Evolutionary conservation across 2,329 filamentous ascomycete species (phyloP), one percentile per base, ranked within the genome.

Genomic region (Ceratocystis cubensis): DNA sequence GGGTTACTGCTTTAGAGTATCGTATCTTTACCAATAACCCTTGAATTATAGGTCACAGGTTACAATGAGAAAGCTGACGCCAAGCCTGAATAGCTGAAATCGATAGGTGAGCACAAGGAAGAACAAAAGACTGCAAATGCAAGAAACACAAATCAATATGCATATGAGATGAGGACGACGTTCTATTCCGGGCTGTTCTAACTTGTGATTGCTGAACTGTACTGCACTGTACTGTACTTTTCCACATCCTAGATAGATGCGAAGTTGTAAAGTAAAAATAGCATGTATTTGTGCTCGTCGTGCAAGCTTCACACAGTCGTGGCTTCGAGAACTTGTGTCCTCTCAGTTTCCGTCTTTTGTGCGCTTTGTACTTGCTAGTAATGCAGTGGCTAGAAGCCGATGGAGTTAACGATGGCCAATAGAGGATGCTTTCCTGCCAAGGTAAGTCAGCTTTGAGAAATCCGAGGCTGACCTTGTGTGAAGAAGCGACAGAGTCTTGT

Each of bases 401-500:
- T 20, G 22, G 17, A 50, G 8, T 50, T 25, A 50, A 50, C 46
- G 20, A 25, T 20, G 22, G 10, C 46, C 46, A 50, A 50, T 50
- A 20, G n/a, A 22, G 46, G 46, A 20, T n/a, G 2, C 37, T 41
- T 41, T 41, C 37, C 37, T 41, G 8, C n/a, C 10, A 50, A 22
- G 46, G 22, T 22, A 22, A 15, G 53, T 57, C 28, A 30, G 22
- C 22, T 57, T 30, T 30, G 25, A 5, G 30, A 28, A 57, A 57
- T 28, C 6, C 28, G 53, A 57, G 53, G 53, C 53, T 57, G 53
- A 33, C 61, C 25, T 45, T 63, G 61, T 63, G 20, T 63, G 61
- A 63, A 46, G 61, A 63, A 63, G 61, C 61, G 37, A 63, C 61
- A 63, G 61, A 41, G 61, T 44, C 41, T 46, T 30, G 61, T 63